Evolutionary conservation across 805 yeast genomes (phyloP).

Genomic region (Nakazawaea pomicola): DNA sequence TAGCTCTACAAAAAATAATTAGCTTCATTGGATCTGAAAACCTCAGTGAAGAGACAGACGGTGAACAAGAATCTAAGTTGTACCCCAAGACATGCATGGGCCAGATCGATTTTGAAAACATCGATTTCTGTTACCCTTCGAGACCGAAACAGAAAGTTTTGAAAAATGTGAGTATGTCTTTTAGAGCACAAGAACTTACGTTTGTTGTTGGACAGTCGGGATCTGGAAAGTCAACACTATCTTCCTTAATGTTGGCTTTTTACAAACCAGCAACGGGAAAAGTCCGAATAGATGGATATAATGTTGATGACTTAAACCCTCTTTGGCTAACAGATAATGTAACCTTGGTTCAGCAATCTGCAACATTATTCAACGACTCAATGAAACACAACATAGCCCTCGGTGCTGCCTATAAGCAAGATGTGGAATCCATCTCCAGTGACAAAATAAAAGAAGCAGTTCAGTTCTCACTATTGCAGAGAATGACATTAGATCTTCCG

Average conservation of each 20-base stretch:
- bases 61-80: slow-evolving; percentile 6
- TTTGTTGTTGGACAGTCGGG: slow-evolving; percentile 88
- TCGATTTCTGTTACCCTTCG: slow-evolving; percentile 60
- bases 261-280: slow-evolving; percentile 51
- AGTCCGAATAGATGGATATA: slow-evolving; percentile 51
- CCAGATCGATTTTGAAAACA: slow-evolving; percentile 46
- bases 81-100: slow-evolving; percentile 36
- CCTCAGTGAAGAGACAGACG: background rate
- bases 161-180: slow-evolving; percentile 36
- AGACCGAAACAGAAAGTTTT: slow-evolving; percentile 46
- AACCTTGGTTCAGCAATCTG: slow-evolving; percentile 69
- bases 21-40: slow-evolving; percentile 27
- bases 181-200: slow-evolving; percentile 42
- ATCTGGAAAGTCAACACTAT: slow-evolving; percentile 85
- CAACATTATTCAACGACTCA: slow-evolving; percentile 60
- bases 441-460: slow-evolving; percentile 38
- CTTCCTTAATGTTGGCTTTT: slow-evolving; percentile 54
- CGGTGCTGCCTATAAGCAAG: slow-evolving; percentile 32
- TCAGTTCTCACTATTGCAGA: slow-evolving; percentile 45
- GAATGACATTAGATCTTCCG: slow-evolving; percentile 43
- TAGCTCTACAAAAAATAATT: slow-evolving; percentile 53
- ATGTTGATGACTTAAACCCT: slow-evolving; percentile 36
- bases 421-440: slow-evolving; percentile 20
- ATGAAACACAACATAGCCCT: slow-evolving; percentile 58
- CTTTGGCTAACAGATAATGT: slow-evolving; percentile 58